phyloP scores from a whole-genome alignment of 805 yeast species.

The Myxozyma nipponensis region DNA sequence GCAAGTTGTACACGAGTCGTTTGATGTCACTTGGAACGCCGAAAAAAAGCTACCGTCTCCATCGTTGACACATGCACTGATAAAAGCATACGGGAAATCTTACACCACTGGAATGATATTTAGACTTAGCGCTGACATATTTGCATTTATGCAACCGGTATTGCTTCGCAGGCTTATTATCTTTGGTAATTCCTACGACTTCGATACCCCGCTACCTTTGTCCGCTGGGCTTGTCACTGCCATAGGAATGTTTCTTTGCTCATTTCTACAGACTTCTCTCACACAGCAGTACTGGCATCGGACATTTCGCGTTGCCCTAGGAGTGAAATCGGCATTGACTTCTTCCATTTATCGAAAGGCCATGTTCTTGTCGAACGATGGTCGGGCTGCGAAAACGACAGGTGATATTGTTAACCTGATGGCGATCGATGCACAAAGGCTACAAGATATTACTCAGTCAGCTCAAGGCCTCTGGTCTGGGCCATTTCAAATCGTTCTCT shows the following conservation, averaged over 20 bases:
- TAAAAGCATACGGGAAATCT: conserved; percentile 65
- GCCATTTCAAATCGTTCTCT: conserved; percentile 79
- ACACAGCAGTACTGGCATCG: conserved; percentile 55
- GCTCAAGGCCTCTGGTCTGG: conserved; percentile 87
- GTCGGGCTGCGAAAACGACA: conserved; percentile 56
- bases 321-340: conserved; percentile 60
- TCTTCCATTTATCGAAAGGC: conserved; percentile 71
- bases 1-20: conserved; percentile 39
- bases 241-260: conserved; percentile 56
- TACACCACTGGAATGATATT: conserved; percentile 67
- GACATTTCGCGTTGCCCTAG: conserved; percentile 52
- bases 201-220: conserved; percentile 42
- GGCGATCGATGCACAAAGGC: conserved; percentile 66
- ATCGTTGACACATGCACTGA: conserved; percentile 57
- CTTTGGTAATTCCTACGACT: conserved; percentile 49
- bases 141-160: conserved; percentile 82
- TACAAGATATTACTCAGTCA: conserved; percentile 66
- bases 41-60: conserved; percentile 51
- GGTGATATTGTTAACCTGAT: conserved; percentile 78
- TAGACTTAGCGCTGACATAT: conserved; percentile 65
- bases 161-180: conserved; percentile 61
- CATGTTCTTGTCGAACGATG: conserved; percentile 59
- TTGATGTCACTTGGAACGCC: conserved; percentile 59
- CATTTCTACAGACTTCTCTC: conserved; percentile 57
- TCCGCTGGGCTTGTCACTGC: conserved; percentile 63